Evolutionary conservation across 2,329 filamentous ascomycete species (phyloP).

Genomic region (Ceratocystis colombiana): DNA sequence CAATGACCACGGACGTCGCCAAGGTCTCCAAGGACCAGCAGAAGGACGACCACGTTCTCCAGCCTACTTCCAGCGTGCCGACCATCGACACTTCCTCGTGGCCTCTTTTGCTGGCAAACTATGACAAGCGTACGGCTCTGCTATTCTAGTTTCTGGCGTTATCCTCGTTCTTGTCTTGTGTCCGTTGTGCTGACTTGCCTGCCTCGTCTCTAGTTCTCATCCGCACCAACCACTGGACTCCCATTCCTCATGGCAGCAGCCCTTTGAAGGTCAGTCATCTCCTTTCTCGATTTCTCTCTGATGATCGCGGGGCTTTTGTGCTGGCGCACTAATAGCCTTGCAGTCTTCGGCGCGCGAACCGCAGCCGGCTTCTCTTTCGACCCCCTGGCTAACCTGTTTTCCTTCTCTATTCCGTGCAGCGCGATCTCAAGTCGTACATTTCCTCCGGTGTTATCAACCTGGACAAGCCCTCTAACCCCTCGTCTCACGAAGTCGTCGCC

Average conservation of each 20-base stretch:
- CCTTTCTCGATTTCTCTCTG: too few species aligned
- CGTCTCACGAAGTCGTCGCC: constrained; percentile 95
- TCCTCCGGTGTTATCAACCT: constrained; percentile 97
- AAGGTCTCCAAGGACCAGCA: constrained; percentile 38
- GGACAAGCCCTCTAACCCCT: constrained; percentile 77
- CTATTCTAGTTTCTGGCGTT: too few species aligned
- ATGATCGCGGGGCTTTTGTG: too few species aligned
- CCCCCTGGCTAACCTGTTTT: constrained; percentile 1
- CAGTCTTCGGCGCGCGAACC: background rate
- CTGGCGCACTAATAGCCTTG: too few species aligned
- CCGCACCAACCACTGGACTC: constrained; percentile 91
- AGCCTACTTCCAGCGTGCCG: constrained; percentile 74
- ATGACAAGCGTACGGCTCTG: constrained; percentile 62
- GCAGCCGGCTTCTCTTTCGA: background rate
- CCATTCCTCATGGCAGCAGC: constrained; percentile 84
- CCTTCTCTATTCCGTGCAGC: constrained; percentile 32
- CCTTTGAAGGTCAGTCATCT: constrained; percentile 51
- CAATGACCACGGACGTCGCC: constrained; percentile 42
- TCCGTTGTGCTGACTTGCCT: constrained; percentile 28
- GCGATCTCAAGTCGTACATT: constrained; percentile 94
- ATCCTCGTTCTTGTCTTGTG: too few species aligned
- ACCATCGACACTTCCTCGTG: constrained; percentile 76
- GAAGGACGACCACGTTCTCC: constrained; percentile 67
- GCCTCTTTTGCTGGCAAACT: constrained; percentile 93
- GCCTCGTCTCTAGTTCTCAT: constrained; percentile 60